These are phyloP conservation scores for Ligustrum vulgare DNA, from an alignment of 257 asterid genomes.

Conservation along the genomic window DNA sequence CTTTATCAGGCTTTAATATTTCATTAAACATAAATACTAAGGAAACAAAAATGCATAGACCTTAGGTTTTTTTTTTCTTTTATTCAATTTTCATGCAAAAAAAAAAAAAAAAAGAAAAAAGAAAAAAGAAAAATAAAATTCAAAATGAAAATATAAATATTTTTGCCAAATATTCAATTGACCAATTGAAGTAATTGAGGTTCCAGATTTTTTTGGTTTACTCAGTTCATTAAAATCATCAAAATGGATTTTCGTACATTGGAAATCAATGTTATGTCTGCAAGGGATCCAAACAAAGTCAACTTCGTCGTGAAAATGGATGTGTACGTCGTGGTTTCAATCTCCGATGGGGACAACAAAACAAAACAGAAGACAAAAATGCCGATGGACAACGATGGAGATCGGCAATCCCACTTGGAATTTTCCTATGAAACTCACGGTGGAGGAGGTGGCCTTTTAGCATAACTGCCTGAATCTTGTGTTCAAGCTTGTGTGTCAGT, in stretches of 20 bases:
- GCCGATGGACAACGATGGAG: slow-evolving; percentile 52
- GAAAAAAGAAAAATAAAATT: no score
- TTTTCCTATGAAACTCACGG: slow-evolving; percentile 56
- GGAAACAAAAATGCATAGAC: no score
- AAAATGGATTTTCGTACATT: slow-evolving; percentile 52
- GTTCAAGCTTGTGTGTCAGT: slow-evolving; percentile 48
- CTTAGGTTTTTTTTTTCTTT: no score
- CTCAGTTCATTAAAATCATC: neutral
- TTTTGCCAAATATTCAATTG: no score
- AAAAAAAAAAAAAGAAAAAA: no score
- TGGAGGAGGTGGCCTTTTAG: slow-evolving; percentile 55
- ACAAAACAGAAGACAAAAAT: slow-evolving; percentile 46
- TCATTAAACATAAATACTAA: no score
- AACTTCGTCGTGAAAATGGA: slow-evolving; percentile 61
- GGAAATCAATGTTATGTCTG: slow-evolving; percentile 54
- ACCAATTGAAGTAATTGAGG: no score
- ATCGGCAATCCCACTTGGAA: slow-evolving; percentile 65
- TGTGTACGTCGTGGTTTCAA: slow-evolving; percentile 54
- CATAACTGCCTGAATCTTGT: slow-evolving; percentile 60
- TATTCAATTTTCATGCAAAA: no score
- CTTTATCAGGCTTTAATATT: no score
- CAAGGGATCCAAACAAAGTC: slow-evolving; percentile 57
- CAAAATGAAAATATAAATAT: no score
- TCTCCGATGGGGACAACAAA: slow-evolving; percentile 50
- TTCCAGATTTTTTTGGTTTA: neutral